phyloP scores from a whole-genome alignment of 352 stramenopile genomes.

The Thraustochytrium sp. region DNA sequence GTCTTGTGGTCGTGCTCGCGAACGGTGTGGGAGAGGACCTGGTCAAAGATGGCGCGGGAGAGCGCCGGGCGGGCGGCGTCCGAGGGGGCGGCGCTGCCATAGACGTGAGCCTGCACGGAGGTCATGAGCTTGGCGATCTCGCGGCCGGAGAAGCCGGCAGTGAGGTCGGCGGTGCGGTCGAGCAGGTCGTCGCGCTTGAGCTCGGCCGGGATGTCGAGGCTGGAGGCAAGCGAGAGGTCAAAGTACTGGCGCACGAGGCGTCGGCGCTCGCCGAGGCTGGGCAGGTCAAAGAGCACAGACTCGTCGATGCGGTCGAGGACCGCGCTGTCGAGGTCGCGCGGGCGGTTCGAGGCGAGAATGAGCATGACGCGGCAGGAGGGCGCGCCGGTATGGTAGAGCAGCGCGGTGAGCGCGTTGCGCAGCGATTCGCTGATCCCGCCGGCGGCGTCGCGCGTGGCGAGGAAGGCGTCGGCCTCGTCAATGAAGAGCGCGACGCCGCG shows the following conservation, averaged over 20 bases:
- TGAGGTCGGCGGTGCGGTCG: conserved; percentile 78
- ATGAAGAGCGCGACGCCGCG: conserved; percentile 93
- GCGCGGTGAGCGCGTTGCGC: conserved; percentile 97
- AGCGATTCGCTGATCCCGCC: conserved; percentile 81
- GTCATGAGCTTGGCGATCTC: conserved; percentile 99
- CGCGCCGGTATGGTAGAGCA: conserved; percentile 95
- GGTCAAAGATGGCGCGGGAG: neutral
- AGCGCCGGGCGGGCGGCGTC: too few relatives aligned
- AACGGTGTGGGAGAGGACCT: neutral
- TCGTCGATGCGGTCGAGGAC: conserved; percentile 99
- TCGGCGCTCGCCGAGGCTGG: conserved; percentile 82
- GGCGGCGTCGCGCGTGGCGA: conserved; percentile 88
- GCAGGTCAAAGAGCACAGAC: conserved; percentile 94
- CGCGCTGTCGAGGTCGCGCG: conserved; percentile 95
- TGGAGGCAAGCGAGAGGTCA: conserved; percentile 50
- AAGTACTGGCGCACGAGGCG: conserved; percentile 98
- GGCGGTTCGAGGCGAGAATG: conserved; percentile 97
- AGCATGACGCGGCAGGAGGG: conserved; percentile 99
- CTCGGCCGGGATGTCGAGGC: neutral
- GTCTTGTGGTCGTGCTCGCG: neutral
- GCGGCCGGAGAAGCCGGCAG: conserved; percentile 94
- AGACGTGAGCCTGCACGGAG: conserved; percentile 94
- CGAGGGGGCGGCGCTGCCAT: conserved; percentile 64
- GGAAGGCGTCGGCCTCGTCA: conserved; percentile 98
- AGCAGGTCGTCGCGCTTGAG: conserved; percentile 83